A percentile compares a stretch with the other conserved stretches of the same genome.
These are phyloP conservation scores for Musa acuminata DNA, from an alignment of 176 grass and related monocot genomes.

Conservation along the genomic window DNA sequence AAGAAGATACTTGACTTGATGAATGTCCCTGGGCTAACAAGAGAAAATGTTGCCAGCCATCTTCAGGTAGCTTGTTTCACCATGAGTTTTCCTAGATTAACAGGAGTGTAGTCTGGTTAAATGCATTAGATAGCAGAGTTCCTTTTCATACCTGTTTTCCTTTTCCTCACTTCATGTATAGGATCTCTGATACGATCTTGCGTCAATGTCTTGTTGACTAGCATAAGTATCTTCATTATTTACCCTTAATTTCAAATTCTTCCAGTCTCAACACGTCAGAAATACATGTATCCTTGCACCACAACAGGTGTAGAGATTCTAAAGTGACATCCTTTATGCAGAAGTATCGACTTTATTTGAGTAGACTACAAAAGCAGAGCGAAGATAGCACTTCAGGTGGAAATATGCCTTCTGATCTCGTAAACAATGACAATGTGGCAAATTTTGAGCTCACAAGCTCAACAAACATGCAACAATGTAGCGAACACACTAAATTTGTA, in stretches of 20 bases:
- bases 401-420: constrained; percentile 42
- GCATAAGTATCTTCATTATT: background rate
- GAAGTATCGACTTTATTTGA: constrained; percentile 99
- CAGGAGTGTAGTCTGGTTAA: background rate
- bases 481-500: constrained; percentile 20
- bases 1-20: constrained; percentile 99
- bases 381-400: constrained; percentile 48
- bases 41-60: constrained; percentile 99
- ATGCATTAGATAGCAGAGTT: background rate
- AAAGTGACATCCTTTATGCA: constrained; percentile 37
- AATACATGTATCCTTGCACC: background rate
- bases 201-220: too few species aligned
- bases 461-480: constrained; percentile 39
- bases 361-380: constrained; percentile 89
- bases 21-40: constrained; percentile 88
- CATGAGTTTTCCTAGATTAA: background rate
- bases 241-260: background rate
- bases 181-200: too few species aligned
- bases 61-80: constrained; percentile 64
- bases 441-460: constrained; percentile 46
- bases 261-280: background rate
- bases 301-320: background rate
- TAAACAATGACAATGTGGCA: constrained; percentile 32
- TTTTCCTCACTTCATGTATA: background rate
- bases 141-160: too few species aligned